Evolutionary conservation across 139 green algal species (phyloP), one percentile per base, ranked within the genome.

Genomic region (Pseudopediastrum boryanum): DNA sequence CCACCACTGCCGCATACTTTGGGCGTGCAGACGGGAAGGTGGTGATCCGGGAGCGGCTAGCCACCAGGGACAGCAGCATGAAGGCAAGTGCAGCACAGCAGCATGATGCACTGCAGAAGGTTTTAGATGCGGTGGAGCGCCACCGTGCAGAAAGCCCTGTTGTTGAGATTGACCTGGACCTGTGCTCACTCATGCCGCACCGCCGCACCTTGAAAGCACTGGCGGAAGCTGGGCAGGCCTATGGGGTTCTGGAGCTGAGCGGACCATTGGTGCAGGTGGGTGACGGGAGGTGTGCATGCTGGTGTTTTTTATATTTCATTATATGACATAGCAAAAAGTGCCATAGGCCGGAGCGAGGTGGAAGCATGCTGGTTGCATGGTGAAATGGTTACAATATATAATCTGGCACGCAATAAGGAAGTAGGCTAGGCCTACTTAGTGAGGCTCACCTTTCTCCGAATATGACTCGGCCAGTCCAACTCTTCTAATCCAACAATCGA

Each of bases 131-230:
- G 12, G 16, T 66, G 10, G 58, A 66, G 16, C 58, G 58, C 12
- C 58, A 66, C 58, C 35, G 23, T 27, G 58, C 35, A 41, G 58
- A 66, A 21, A 66, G 23, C 27, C 58, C 58, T 23, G 58, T 66
- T 35, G 58, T 66, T 27, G 58, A 66, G 58, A 66, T 66, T 66
- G 58, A 66, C 58, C 16, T 66, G 58, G 58, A 66, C 58, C 23
- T 66, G 58, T 35, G 19, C 19, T 66, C 58, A 66, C 23, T 66
- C 19, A 66, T 66, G 58, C 58, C 58, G 12, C 36, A 66, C 58
- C 58, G 58, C 27, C 58, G 58, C 58, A 66, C 58, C 35, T 29
- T 66, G 1, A 29, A 27, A 21, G 58, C 58, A 23, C 58, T 66
- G 16, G 58, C 58, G 12, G 27, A 66, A 13, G 58, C 58, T 66